Percentiles rank a stretch among this genome's conserved stretches.
Evolutionary conservation across 2,329 filamentous ascomycete species (phyloP).

Genomic region (Metarhizium rileyi): DNA sequence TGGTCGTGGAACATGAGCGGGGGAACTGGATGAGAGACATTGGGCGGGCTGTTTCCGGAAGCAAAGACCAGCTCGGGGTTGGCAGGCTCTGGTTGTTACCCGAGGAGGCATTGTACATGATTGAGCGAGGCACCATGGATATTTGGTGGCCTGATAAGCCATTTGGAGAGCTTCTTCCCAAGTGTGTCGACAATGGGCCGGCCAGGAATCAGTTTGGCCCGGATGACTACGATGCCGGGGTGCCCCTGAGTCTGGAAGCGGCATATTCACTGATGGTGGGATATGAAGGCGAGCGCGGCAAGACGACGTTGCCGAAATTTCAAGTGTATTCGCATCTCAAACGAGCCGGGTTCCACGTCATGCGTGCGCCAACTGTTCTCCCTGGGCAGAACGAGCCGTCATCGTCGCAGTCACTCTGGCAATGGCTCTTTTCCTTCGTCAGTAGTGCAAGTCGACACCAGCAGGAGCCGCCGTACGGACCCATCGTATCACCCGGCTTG

Average conservation of each 20-base stretch:
- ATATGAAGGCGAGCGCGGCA: slow-evolving; percentile 50
- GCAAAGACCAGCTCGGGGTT: slow-evolving; percentile 43
- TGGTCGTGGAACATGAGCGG: slow-evolving; percentile 61
- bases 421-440: slow-evolving; percentile 44
- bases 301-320: slow-evolving; percentile 65
- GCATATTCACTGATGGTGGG: slow-evolving; percentile 82
- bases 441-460: slow-evolving; percentile 15
- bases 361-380: slow-evolving; percentile 47
- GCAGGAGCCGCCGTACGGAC: slow-evolving; percentile 35
- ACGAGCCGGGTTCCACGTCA: slow-evolving; percentile 70
- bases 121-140: slow-evolving; percentile 82
- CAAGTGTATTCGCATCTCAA: slow-evolving; percentile 82
- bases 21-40: slow-evolving; percentile 68
- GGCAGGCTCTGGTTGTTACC: slow-evolving; percentile 74
- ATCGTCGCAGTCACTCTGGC: slow-evolving; percentile 29
- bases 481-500: slow-evolving; percentile 52
- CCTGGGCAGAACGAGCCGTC: slow-evolving; percentile 3
- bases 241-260: slow-evolving; percentile 86
- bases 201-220: slow-evolving; percentile 14
- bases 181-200: slow-evolving; percentile 15
- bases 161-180: slow-evolving; percentile 39
- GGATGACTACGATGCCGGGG: slow-evolving; percentile 46
- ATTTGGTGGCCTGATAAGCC: slow-evolving; percentile 65
- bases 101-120: slow-evolving; percentile 81
- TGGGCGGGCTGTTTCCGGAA: slow-evolving; percentile 53